A percentile compares a stretch with the other conserved stretches of the same genome.
phyloP scores from a whole-genome alignment of 495 filamentous ascomycete genomes.

The Podospora fimiseda region DNA sequence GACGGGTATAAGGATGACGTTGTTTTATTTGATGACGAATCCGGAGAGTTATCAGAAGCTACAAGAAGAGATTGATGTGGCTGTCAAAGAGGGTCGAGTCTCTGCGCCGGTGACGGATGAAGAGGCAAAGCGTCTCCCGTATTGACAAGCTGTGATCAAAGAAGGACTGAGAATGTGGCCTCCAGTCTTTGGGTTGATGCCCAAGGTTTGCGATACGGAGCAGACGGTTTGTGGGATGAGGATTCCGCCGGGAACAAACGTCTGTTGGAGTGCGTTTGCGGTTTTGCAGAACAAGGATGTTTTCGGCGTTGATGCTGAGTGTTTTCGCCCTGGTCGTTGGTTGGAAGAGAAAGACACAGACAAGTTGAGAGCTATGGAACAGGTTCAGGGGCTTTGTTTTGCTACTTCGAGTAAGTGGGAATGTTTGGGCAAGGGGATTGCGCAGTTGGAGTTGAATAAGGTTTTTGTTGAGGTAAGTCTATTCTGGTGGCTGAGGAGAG shows the following conservation, averaged over 20 bases:
- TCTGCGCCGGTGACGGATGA: conserved; percentile 31
- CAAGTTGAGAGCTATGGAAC: conserved; percentile 30
- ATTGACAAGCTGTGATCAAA: conserved; percentile 44
- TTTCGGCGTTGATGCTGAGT: conserved; percentile 35
- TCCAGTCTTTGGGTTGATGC: conserved; percentile 32
- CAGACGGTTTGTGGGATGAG: conserved; percentile 30
- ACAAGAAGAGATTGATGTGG: conserved; percentile 50
- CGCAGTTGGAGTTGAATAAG: conserved; percentile 44
- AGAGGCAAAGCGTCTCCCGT: conserved; percentile 37
- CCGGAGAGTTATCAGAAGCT: conserved; percentile 43
- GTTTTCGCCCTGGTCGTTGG: conserved; percentile 49
- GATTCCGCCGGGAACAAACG: conserved; percentile 45
- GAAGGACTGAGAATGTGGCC: conserved; percentile 45
- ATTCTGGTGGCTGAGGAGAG: not conserved
- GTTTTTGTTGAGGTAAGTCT: conserved; percentile 43
- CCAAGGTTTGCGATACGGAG: conserved; percentile 47
- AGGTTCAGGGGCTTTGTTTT: conserved; percentile 17
- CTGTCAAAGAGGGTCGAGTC: conserved; percentile 27
- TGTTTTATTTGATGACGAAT: conserved; percentile 47
- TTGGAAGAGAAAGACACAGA: conserved; percentile 29
- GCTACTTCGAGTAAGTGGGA: conserved; percentile 26
- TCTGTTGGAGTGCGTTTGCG: conserved; percentile 42
- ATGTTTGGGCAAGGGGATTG: conserved; percentile 35
- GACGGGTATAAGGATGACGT: conserved; percentile 48
- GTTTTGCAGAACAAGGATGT: conserved; percentile 24